Base-by-base conservation (phyloP, 78 protist genomes). In the Bigelowiella natans region DNA sequence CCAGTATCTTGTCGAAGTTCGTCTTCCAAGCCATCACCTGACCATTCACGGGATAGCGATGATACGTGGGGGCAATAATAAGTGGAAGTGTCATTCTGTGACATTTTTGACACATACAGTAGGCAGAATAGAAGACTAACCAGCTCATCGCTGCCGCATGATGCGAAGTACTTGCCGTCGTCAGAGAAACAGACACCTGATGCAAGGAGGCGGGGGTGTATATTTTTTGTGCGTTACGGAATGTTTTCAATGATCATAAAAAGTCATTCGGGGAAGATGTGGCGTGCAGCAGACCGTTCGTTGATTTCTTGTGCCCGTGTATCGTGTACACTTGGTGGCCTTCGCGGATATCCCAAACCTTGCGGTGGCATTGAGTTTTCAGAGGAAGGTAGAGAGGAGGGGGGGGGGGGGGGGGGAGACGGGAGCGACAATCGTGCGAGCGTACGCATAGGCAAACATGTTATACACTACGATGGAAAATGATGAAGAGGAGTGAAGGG, bases 271-370 rank as follows among this genome's bases (percentile, higher is more conserved):
- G 86, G 2, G 91, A 89, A 39, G 88, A 95, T 0, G 82, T 83
- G 0, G 88, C 92, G n/a, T n/a, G n/a, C n/a, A n/a, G n/a, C n/a
- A n/a, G n/a, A 0, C 63, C 39, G 40, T 1, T 38, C 28, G 51
- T 90, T 18, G 93, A 88, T 1, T 90, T 91, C 64, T 90, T 88
- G 94, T 96, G 97, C 39, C 95, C 96, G 91, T 92, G 93, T 36
- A 96, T 88, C 36, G 96, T 95, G 92, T 91, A 96, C 89, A 88
- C 82, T n/a, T 94, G 94, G 83, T 90, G 94, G 1, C 97, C 97
- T 40, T 94, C 96, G 73, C 86, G 85, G 40, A 94, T 89, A 90
- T 95, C 95, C 95, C 95, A 93, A n/a, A 95, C 63, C 94, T 92
- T 0, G 2, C 37, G 11, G 88, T 39, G 2, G 88, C 2, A 1